phyloP scores from a whole-genome alignment of 495 filamentous ascomycete genomes.

The Xylaria castorea region DNA sequence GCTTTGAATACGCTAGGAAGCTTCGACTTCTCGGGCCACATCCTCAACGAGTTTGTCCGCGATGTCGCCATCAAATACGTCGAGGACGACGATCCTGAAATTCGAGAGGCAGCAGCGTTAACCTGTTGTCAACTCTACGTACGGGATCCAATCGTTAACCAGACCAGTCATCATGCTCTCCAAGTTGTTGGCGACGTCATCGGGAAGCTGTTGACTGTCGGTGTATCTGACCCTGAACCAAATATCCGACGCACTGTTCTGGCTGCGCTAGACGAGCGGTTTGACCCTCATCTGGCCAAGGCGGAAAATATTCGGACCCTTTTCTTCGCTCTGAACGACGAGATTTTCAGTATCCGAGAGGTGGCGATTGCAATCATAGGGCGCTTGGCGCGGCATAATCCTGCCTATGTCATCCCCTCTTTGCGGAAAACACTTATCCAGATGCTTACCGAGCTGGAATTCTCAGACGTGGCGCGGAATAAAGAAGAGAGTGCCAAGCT shows the following conservation, averaged over 20 bases:
- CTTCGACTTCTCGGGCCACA: slow-evolving; percentile 93
- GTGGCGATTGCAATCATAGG: slow-evolving; percentile 96
- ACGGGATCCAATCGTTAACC: slow-evolving; percentile 93
- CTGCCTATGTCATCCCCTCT: slow-evolving; percentile 95
- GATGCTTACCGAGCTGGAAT: slow-evolving; percentile 92
- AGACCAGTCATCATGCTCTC: slow-evolving; percentile 94
- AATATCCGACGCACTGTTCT: slow-evolving; percentile 89
- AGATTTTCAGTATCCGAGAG: slow-evolving; percentile 88
- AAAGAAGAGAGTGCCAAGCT: slow-evolving; percentile 96
- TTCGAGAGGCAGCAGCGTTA: slow-evolving; percentile 90
- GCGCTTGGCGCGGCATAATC: slow-evolving; percentile 87
- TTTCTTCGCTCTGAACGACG: slow-evolving; percentile 96
- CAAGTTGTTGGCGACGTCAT: slow-evolving; percentile 98
- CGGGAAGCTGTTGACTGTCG: slow-evolving; percentile 91
- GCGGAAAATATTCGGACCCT: slow-evolving; percentile 94
- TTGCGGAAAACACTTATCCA: slow-evolving; percentile 94
- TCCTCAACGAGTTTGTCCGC: slow-evolving; percentile 96
- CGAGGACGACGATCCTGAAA: slow-evolving; percentile 91
- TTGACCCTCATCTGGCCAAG: slow-evolving; percentile 92
- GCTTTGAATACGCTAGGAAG: slow-evolving; percentile 92
- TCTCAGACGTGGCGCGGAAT: slow-evolving; percentile 89
- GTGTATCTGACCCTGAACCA: slow-evolving; percentile 87
- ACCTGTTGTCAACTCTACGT: slow-evolving; percentile 98
- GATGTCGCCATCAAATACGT: slow-evolving; percentile 98
- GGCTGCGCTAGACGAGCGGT: slow-evolving; percentile 85